A percentile compares a stretch with the other conserved stretches of the same genome.
Evolutionary conservation across 208 protist species (phyloP).

Genomic region (Porcisia deanei): DNA sequence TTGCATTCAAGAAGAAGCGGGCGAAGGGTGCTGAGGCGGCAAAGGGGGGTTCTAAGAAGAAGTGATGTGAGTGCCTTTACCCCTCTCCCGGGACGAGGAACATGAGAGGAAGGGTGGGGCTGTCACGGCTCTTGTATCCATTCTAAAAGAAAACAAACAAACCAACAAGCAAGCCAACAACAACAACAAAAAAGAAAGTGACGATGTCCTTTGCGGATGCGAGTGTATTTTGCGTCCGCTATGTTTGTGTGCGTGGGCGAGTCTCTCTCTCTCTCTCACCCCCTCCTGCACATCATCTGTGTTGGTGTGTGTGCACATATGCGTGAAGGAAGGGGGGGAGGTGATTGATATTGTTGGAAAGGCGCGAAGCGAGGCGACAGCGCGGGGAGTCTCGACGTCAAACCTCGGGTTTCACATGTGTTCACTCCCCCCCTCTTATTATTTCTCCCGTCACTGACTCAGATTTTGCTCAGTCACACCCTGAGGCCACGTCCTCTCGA

Average conservation of each 20-base stretch:
- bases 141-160: neutral
- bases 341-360: neutral
- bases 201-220: no score
- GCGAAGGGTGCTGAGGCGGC: constrained; percentile 59
- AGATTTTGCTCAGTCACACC: no score
- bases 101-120: no score
- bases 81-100: no score
- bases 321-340: neutral
- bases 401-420: no score
- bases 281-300: neutral
- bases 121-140: neutral
- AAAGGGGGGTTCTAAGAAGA: constrained; percentile 53
- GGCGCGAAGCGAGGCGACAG: neutral
- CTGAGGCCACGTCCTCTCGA: no score
- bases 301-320: neutral
- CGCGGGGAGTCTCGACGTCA: neutral
- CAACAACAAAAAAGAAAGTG: no score
- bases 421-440: no score
- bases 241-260: no score
- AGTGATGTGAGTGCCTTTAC: constrained; percentile 1
- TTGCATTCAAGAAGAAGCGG: constrained; percentile 89
- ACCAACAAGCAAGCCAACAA: neutral
- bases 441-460: no score
- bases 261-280: neutral
- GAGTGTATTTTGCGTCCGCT: no score